Base-by-base conservation (phyloP, 1,139 yeast species). In the Blastobotrys illinoisensis region DNA sequence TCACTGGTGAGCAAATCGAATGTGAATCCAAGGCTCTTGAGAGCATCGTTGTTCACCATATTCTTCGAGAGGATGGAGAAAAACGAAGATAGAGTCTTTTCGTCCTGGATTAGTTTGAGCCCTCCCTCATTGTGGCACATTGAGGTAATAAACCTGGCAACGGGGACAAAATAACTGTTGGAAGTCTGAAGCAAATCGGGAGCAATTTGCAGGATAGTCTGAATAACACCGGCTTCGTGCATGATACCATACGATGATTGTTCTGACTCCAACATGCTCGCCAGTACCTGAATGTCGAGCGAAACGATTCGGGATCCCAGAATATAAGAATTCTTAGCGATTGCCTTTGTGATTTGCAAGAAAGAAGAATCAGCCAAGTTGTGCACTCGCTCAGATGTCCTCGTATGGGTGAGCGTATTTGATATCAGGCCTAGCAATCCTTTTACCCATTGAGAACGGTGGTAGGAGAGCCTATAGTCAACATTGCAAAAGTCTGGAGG, bases 241-340 rank as follows among this genome's bases (percentile, higher is more conserved):
- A 91, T 77, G 50, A 91, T 86, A 2, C 88, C 79, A 65, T 80
- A 90, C 3, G 96, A 89, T 0, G 97, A 89, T 2, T 98, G 97
- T 64, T 91, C 98, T 61, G 87, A 88, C 66, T 91, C 95, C 49
- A 91, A 82, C 60, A 90, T 88, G 36, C 81, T 80, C 49, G 86
- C 80, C 21, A 90, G 78, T 19, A 86, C 80, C 60, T 83, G 87
- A 44, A 91, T 71, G 0, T 89, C 79, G 18, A 81, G 75, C 0
- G 89, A 77, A 18, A 88, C 70, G n/a, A 88, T 72, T 20, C 81
- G 78, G 32, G 84, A 82, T 0, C 97, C 97, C 73, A 90, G 88
- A 0, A 80, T 68, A 1, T 69, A 62, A 1, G 86, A 82, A 63
- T 87, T 74, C n/a, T 69, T 63, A 14, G 91, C 64, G 2, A 91